Base-by-base conservation (phyloP, 768 basidiomycete genomes). In the Suillus subaureus region DNA sequence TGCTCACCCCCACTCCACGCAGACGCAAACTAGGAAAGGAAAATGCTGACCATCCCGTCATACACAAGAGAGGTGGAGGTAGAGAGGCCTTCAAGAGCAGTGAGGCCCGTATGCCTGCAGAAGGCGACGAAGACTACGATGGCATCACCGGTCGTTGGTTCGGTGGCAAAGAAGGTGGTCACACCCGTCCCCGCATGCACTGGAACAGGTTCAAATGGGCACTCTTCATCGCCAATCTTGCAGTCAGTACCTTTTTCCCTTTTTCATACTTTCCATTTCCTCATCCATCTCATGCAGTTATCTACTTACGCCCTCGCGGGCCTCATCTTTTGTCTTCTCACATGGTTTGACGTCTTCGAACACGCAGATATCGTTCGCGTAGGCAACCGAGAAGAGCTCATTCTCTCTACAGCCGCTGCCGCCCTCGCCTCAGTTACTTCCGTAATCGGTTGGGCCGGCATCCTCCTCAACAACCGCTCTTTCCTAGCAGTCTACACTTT, bases 141-240 rank as follows among this genome's bases (percentile, higher is more conserved):
- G 79, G 76, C 9, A 70, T 77, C 23, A 68, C 66, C 26, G 74
- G 79, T 52, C 73, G 74, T 33, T 79, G 78, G 76, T 85, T 83
- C 72, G 77, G 70, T 23, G 77, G 70, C 64, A 81, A 81, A 45
- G 78, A 76, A 58, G 75, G 77, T 37, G 78, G 79, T 63, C 77
- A 76, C 65, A 73, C 72, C 1, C 78, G 79, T 66, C 75, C 82
- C 70, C 77, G 74, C 42, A 77, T 91, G 64, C 79, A 88, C 18
- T 96, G 93, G 93, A 94, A 88, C 72, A 84, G 81, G 67, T 95
- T 94, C 84, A 95, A 96, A 75, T 94, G 92, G 92, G 78, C 83
- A 13, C 75, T 95, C 5, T 89, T 94, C 75, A 52, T 86, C 56
- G 79, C 89, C 23, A 58, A 58, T 58, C 56, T 58, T 15, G 37